Conservation (phyloP, 2,329 filamentous ascomycete genomes). For the Colletotrichum filicis region DNA sequence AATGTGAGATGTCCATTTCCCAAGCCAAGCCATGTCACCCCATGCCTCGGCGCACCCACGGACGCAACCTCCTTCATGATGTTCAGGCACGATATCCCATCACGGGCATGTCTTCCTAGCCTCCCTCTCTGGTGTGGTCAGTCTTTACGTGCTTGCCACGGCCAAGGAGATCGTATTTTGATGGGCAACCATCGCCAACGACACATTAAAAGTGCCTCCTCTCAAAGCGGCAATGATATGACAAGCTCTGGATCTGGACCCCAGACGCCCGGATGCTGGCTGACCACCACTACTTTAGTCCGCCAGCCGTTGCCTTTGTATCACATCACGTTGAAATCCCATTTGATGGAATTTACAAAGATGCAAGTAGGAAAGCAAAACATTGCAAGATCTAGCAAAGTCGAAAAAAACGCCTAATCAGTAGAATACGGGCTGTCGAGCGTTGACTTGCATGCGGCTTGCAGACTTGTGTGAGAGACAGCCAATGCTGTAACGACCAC, state of each 20-base stretch:
- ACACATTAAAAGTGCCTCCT: background rate
- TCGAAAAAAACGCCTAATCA: constrained; percentile 14
- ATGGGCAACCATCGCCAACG: constrained; percentile 1
- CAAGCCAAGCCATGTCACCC: background rate
- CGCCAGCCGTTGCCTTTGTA: constrained; percentile 1
- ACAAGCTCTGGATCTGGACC: background rate
- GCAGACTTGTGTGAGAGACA: background rate
- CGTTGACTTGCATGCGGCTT: background rate
- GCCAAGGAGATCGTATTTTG: background rate
- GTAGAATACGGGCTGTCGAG: background rate
- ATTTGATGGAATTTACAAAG: background rate
- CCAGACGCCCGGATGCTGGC: constrained; percentile 3
- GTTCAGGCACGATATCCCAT: constrained; percentile 6
- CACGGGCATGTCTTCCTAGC: background rate
- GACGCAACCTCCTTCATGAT: background rate
- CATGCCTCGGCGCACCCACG: background rate
- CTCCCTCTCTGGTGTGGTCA: background rate
- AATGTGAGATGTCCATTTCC: background rate
- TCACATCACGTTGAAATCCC: background rate
- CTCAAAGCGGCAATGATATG: constrained; percentile 15
- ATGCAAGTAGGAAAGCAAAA: background rate
- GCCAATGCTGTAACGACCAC: background rate
- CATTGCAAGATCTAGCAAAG: background rate
- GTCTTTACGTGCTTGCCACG: background rate
- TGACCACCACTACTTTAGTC: constrained; percentile 6